Evolutionary conservation across 2,329 filamentous ascomycete species (phyloP).

Genomic region (Trichoderma aggressivum): DNA sequence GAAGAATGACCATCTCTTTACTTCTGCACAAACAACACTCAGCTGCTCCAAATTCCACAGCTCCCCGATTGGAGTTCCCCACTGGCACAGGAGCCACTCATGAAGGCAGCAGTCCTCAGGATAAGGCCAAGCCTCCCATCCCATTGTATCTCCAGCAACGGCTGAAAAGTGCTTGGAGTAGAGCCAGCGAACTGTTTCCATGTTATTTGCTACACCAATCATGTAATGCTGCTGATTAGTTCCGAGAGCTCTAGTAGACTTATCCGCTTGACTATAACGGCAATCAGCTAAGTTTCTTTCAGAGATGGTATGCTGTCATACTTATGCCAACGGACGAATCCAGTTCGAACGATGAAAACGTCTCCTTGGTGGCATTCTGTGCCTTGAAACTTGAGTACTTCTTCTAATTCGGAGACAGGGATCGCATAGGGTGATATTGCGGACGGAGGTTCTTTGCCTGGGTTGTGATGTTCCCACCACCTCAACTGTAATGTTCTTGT

Average conservation of each 20-base stretch:
- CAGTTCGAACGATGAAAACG: background rate
- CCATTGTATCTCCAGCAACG: background rate
- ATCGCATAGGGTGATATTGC: background rate
- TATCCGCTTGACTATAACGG: background rate
- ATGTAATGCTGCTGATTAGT: background rate
- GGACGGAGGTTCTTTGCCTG: background rate
- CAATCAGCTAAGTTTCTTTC: background rate
- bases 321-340: background rate
- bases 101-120: background rate
- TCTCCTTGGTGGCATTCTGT: background rate
- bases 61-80: background rate
- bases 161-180: background rate
- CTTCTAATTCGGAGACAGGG: background rate
- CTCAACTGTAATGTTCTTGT: background rate
- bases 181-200: background rate
- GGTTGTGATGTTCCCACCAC: background rate
- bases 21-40: background rate
- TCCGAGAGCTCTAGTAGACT: background rate
- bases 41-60: background rate
- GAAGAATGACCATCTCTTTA: background rate
- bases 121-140: background rate
- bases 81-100: background rate
- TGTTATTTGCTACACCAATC: background rate
- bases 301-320: background rate
- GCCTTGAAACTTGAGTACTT: background rate